Evolutionary conservation across 306 rosid species (phyloP).

Genomic region (Elaeagnus macrophylla): DNA sequence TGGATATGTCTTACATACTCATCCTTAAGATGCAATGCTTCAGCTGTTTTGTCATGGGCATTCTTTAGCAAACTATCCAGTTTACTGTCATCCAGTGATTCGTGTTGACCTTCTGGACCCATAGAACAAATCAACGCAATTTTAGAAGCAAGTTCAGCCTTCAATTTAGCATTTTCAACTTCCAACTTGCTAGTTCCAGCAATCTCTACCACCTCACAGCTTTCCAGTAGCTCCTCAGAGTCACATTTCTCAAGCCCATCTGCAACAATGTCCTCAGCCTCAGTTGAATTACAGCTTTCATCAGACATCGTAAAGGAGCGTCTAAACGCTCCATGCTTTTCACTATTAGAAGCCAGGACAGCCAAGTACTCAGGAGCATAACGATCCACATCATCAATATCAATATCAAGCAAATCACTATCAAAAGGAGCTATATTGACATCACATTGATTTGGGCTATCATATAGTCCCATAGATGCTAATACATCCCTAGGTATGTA

Average conservation of each 20-base stretch:
- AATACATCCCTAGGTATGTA: conserved; percentile 78
- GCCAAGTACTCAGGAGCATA: conserved; percentile 81
- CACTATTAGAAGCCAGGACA: conserved; percentile 51
- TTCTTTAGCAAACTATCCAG: conserved; percentile 55
- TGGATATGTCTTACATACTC: conserved; percentile 68
- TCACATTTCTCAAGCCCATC: conserved; percentile 43
- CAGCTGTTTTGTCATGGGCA: conserved; percentile 70
- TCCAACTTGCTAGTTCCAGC: conserved; percentile 93
- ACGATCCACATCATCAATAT: conserved; percentile 69
- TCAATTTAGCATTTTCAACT: conserved; percentile 96
- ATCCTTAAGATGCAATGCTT: conserved; percentile 86
- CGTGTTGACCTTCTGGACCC: conserved; percentile 53
- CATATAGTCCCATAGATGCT: conserved; percentile 81
- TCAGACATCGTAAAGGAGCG: conserved; percentile 44
- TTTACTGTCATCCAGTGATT: conserved; percentile 59
- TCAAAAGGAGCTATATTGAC: conserved; percentile 93
- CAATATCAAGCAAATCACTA: conserved; percentile 68
- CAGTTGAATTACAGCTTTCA: conserved; percentile 52
- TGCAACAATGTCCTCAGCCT: conserved; percentile 37
- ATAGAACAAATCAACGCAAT: conserved; percentile 73
- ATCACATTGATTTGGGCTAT: conserved; percentile 80
- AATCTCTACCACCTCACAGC: conserved; percentile 74
- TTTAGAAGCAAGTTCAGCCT: conserved; percentile 92
- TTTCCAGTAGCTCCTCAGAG: conserved; percentile 58
- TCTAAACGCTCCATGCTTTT: conserved; percentile 47